Percentiles rank a stretch among this genome's conserved stretches.
phyloP scores from a whole-genome alignment of 202 grass and related monocot genomes.

The Zizania palustris region DNA sequence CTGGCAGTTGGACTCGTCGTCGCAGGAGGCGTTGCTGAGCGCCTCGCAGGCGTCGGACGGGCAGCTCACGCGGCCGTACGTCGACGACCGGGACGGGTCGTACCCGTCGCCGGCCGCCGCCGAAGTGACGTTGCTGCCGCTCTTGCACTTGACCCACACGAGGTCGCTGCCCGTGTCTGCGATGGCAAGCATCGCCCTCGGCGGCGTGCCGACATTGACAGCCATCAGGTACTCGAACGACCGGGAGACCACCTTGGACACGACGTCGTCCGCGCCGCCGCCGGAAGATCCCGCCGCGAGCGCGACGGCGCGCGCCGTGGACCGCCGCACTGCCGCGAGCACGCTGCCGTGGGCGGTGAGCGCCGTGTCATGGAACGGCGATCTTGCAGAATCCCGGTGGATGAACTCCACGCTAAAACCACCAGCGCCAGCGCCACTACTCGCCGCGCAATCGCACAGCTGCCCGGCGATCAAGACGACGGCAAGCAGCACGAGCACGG shows the following conservation, averaged over 20 bases:
- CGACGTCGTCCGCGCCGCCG: constrained; percentile 2
- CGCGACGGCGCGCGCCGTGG: constrained; percentile 36
- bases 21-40: constrained; percentile 38
- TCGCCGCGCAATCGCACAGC: not conserved
- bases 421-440: not conserved
- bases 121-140: not conserved
- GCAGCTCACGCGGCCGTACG: constrained; percentile 54
- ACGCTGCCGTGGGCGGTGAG: constrained; percentile 20
- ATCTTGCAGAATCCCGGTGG: constrained; percentile 62
- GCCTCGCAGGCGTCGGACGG: constrained; percentile 31
- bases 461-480: constrained; percentile 8
- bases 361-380: constrained; percentile 55
- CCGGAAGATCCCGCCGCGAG: not conserved
- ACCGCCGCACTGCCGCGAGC: constrained; percentile 43
- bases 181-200: constrained; percentile 49
- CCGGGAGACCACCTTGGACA: constrained; percentile 42
- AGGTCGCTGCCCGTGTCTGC: constrained; percentile 73
- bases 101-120: not conserved
- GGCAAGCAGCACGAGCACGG: not conserved
- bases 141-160: constrained; percentile 52
- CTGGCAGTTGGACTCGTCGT: constrained; percentile 32
- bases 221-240: constrained; percentile 65
- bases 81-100: constrained; percentile 42
- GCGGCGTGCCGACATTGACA: constrained; percentile 54
- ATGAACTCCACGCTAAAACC: constrained; percentile 70